These are phyloP conservation scores for Trichosporon inkin DNA, from an alignment of 1,284 basidiomycete genomes.

Conservation along the genomic window DNA sequence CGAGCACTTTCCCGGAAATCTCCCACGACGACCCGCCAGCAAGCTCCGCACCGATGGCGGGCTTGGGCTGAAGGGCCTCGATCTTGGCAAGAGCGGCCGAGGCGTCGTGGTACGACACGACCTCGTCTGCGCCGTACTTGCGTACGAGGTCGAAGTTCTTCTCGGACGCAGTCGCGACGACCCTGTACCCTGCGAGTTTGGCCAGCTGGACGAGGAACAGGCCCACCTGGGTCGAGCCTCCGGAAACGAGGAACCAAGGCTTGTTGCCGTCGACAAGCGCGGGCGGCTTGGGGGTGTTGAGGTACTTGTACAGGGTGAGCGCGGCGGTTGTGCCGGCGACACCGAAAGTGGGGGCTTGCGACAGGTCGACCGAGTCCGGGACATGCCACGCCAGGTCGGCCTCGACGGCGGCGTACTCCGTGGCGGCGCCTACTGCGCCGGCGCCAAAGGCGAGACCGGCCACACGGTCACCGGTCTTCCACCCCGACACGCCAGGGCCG, in stretches of 20 bases:
- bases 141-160: constrained; percentile 50
- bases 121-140: constrained; percentile 51
- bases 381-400: constrained; percentile 26
- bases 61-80: constrained; percentile 10
- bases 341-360: constrained; percentile 51
- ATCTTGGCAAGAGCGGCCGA: constrained; percentile 13
- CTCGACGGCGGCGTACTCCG: constrained; percentile 49
- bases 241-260: constrained; percentile 49
- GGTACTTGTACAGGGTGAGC: constrained; percentile 2
- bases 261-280: constrained; percentile 6
- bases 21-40: constrained; percentile 8
- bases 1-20: not conserved
- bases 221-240: constrained; percentile 52
- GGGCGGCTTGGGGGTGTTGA: not conserved
- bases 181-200: constrained; percentile 50
- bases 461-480: constrained; percentile 51
- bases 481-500: constrained; percentile 37
- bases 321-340: constrained; percentile 49
- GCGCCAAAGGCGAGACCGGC: constrained; percentile 53
- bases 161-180: constrained; percentile 51
- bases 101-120: constrained; percentile 39
- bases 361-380: constrained; percentile 29
- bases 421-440: constrained; percentile 40
- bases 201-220: constrained; percentile 53
- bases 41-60: constrained; percentile 23